Conservation (phyloP, 768 basidiomycete species). For the Leucogyrophana mollusca region DNA sequence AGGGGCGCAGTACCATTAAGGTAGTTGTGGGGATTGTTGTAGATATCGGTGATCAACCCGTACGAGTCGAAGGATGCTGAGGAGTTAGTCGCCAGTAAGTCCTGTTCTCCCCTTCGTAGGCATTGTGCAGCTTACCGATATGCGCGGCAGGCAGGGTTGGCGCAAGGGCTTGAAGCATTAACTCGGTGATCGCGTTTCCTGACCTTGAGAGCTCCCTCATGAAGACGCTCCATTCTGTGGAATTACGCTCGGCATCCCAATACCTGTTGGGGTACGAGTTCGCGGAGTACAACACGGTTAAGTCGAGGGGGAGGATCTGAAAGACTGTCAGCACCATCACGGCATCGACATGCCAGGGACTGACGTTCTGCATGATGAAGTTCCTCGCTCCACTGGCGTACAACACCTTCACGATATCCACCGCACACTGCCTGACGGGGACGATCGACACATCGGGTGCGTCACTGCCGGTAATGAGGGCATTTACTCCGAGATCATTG, state of each 20-base stretch:
- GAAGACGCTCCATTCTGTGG: constrained; percentile 51
- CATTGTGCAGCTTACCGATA: constrained; percentile 43
- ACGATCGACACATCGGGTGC: constrained; percentile 48
- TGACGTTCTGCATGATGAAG: constrained; percentile 63
- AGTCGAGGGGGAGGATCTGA: constrained; percentile 53
- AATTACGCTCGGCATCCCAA: constrained; percentile 46
- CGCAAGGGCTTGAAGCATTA: constrained; percentile 45
- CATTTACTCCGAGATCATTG: constrained; percentile 53
- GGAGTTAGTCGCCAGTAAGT: neutral
- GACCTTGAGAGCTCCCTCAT: constrained; percentile 48
- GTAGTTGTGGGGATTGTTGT: constrained; percentile 43
- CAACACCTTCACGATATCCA: constrained; percentile 55
- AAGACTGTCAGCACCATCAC: neutral
- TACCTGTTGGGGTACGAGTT: constrained; percentile 44
- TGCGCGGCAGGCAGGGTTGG: constrained; percentile 47
- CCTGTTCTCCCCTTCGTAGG: no score
- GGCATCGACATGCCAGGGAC: constrained; percentile 11
- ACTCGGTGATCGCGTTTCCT: constrained; percentile 47
- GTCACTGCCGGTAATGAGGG: constrained; percentile 47
- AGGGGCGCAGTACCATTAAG: constrained; percentile 58
- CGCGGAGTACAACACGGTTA: constrained; percentile 40
- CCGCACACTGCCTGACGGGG: constrained; percentile 51
- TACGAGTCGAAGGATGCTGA: constrained; percentile 57
- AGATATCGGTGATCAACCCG: constrained; percentile 55
- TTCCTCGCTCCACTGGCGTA: constrained; percentile 56